Evolutionary conservation across 371 early-diverging fungal species (phyloP).

Genomic region (Capillidium rhysosporum): DNA sequence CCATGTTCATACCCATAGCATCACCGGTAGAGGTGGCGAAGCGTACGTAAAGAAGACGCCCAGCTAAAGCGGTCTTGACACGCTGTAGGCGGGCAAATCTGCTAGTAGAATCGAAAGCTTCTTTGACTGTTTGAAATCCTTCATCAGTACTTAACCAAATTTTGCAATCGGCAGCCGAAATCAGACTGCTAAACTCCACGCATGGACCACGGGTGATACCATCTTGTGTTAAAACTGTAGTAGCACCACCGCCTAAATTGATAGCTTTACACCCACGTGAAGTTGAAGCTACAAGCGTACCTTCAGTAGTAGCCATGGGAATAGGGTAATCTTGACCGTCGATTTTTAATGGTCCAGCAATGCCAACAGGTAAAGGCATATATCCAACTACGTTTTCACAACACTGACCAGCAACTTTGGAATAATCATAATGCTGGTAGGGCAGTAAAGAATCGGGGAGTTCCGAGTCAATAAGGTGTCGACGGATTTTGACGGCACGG

Average conservation of each 20-base stretch:
- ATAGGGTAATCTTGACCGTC: slow-evolving; percentile 61
- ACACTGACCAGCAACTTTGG: slow-evolving; percentile 75
- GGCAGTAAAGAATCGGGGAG: slow-evolving; percentile 50
- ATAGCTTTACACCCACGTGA: slow-evolving; percentile 95
- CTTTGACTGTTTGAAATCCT: slow-evolving; percentile 38
- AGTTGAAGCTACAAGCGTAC: slow-evolving; percentile 85
- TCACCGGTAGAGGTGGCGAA: slow-evolving; percentile 89
- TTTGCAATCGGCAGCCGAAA: slow-evolving; percentile 46
- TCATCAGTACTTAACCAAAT: slow-evolving; percentile 45
- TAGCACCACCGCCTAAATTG: slow-evolving; percentile 71
- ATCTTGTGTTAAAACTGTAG: slow-evolving; percentile 62
- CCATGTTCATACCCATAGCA: slow-evolving; percentile 99
- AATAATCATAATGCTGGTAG: slow-evolving; percentile 64
- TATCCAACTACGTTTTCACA: slow-evolving; percentile 96
- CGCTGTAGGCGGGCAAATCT: slow-evolving; percentile 71
- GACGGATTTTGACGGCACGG: slow-evolving; percentile 71
- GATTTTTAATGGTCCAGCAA: slow-evolving; percentile 71
- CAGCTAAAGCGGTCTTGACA: slow-evolving; percentile 71
- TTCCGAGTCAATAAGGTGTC: slow-evolving; percentile 26
- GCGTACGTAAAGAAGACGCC: slow-evolving; percentile 61
- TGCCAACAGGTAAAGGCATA: slow-evolving; percentile 83
- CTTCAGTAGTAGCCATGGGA: slow-evolving; percentile 97
- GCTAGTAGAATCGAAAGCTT: slow-evolving; percentile 72
- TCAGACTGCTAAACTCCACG: slow-evolving; percentile 57
- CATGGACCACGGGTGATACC: slow-evolving; percentile 93